These are phyloP conservation scores for Ogataea dorogensis DNA, from an alignment of 805 yeast genomes.

Conservation along the genomic window DNA sequence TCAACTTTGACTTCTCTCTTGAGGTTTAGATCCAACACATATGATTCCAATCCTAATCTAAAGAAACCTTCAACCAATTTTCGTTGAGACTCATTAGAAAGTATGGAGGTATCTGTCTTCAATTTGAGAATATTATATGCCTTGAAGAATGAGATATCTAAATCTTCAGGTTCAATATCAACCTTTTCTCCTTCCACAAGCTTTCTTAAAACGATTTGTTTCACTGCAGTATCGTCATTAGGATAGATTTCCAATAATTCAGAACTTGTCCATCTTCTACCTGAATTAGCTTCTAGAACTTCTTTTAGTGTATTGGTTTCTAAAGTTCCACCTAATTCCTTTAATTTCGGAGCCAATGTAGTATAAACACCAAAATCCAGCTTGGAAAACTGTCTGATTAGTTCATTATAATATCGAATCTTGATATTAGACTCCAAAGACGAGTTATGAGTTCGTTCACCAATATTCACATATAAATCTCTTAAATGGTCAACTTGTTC, in stretches of 20 bases:
- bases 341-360: conserved; percentile 12
- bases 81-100: conserved; percentile 1
- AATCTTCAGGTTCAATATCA: conserved; percentile 9
- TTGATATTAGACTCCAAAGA: conserved; percentile 15
- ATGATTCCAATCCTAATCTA: conserved; percentile 4
- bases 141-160: conserved; percentile 6
- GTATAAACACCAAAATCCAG: conserved; percentile 30
- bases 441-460: conserved; percentile 3
- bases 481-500: conserved; percentile 1
- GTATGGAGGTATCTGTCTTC: neutral
- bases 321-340: conserved; percentile 7
- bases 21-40: conserved; percentile 1
- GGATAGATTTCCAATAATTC: conserved; percentile 26
- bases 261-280: conserved; percentile 35
- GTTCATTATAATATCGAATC: conserved; percentile 21
- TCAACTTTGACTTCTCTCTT: conserved; percentile 1
- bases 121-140: conserved; percentile 5
- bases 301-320: conserved; percentile 22
- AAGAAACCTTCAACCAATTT: conserved; percentile 5
- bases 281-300: conserved; percentile 36
- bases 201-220: conserved; percentile 4
- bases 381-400: conserved; percentile 26
- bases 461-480: conserved; percentile 6
- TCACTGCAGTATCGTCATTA: conserved; percentile 1
- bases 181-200: conserved; percentile 11